phyloP scores from a whole-genome alignment of 2,329 filamentous ascomycete species.

The Rosellinia necatrix region DNA sequence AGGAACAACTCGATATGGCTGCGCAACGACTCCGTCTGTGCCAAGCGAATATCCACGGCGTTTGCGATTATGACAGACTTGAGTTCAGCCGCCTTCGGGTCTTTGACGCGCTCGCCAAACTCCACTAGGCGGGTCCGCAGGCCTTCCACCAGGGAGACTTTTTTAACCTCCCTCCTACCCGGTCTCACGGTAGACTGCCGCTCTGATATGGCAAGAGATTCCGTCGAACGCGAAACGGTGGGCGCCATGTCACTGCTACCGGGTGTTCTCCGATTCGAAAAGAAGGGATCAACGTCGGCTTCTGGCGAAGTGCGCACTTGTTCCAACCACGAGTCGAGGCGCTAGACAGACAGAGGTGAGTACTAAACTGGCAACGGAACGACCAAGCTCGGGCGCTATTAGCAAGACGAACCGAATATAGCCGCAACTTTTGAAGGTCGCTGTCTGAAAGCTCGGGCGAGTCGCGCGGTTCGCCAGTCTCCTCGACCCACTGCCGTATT shows the following conservation, averaged over 20 bases:
- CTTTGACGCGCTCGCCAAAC: background rate
- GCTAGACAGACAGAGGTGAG: slow-evolving; percentile 1
- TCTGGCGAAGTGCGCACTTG: slow-evolving; percentile 2
- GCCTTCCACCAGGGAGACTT: slow-evolving; percentile 1
- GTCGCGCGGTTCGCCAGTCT: background rate
- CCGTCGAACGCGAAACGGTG: slow-evolving; percentile 2
- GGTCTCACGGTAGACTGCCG: background rate
- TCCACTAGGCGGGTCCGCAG: slow-evolving; percentile 5
- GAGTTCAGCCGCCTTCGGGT: background rate
- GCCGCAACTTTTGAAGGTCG: background rate
- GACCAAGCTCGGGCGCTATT: background rate
- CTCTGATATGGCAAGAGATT: background rate
- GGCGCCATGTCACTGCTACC: background rate
- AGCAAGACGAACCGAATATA: slow-evolving; percentile 7
- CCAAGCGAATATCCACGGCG: background rate
- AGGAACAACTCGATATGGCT: background rate
- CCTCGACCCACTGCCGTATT: background rate
- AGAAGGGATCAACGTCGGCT: background rate
- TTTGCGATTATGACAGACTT: background rate
- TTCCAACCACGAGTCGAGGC: slow-evolving; percentile 8
- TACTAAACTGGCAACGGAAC: background rate
- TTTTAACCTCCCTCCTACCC: background rate
- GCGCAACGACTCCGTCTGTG: slow-evolving; percentile 1
- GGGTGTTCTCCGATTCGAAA: background rate
- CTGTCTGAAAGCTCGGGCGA: background rate